phyloP scores from a whole-genome alignment of 75 land plant species.

The Chamaecyparis obtusa region DNA sequence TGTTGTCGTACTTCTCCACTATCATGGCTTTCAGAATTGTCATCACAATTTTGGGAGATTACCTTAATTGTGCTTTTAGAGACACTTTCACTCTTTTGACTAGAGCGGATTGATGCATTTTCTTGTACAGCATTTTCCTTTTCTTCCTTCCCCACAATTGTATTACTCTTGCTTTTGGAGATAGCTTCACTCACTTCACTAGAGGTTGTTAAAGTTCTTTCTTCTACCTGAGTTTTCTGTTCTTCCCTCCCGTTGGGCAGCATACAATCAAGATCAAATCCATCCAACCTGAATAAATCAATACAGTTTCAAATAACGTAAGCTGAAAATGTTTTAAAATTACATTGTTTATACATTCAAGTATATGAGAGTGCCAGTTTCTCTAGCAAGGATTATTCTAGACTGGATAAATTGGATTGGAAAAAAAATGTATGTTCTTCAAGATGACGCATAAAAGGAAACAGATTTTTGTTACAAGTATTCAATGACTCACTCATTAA shows the following conservation, averaged over 20 bases:
- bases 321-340: neutral
- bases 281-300: slow-evolving; percentile 6
- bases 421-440: neutral
- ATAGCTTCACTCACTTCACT: neutral
- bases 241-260: slow-evolving; percentile 6
- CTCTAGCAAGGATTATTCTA: slow-evolving; percentile 4
- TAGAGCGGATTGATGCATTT: neutral
- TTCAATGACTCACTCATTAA: slow-evolving; percentile 15
- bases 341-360: neutral
- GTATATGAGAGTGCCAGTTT: neutral
- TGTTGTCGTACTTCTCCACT: neutral
- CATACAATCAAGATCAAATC: slow-evolving; percentile 10
- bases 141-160: neutral
- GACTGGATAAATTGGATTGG: neutral
- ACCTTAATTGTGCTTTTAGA: neutral
- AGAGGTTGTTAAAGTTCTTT: neutral
- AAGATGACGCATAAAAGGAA: neutral
- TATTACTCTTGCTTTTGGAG: neutral
- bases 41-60: neutral
- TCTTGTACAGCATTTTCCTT: neutral
- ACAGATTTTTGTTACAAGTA: neutral
- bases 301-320: neutral
- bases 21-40: neutral
- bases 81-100: neutral
- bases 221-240: neutral